Base-by-base conservation (phyloP, 768 basidiomycete genomes). In the Steccherinum ochraceum region DNA sequence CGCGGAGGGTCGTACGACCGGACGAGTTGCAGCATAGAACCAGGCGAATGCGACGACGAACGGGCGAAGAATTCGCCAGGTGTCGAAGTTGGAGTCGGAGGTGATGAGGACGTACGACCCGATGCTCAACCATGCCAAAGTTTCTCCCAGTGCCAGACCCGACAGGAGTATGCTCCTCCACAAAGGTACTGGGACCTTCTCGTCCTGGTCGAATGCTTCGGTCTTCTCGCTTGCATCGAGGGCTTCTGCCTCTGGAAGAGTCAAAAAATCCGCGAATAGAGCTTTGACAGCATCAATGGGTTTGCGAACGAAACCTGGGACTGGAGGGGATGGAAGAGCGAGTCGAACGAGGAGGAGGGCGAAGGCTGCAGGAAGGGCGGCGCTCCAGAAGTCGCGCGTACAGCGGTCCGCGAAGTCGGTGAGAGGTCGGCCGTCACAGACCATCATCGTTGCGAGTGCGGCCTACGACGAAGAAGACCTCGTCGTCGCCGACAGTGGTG, bases 21-120 rank as follows among this genome's bases (percentile, higher is more conserved):
- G 79, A 43, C 80, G 79, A 18, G 73, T 57, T 18, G 79, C 63
- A 0, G 83, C 79, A 57, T 87, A 89, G 35, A 86, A 62, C 89
- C 89, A 91, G 3, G 79, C 69, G 0, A 67, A 54, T 0, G 80
- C 78, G 21, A 78, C 58, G 24, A 84, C 60, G 45, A 84, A 67
- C 0, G 74, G 67, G n/a, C n/a, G n/a, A 5, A 69, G 69, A 2
- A 73, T 52, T n/a, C n/a, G n/a, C n/a, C n/a, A n/a, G n/a, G n/a
- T n/a, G n/a, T n/a, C n/a, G n/a, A n/a, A n/a, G n/a, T 66, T 71
- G 12, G 49, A 55, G 69, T 74, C 74, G 10, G 59, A 49, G 23
- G 57, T 56, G 0, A 60, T 51, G 19, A 73, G 63, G 35, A 66
- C 66, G 61, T 79, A 89, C 4, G 79, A 77, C n/a, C 78, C 81